Base-by-base conservation (phyloP, 148 eudicot species). In the Nyssa sinensis region DNA sequence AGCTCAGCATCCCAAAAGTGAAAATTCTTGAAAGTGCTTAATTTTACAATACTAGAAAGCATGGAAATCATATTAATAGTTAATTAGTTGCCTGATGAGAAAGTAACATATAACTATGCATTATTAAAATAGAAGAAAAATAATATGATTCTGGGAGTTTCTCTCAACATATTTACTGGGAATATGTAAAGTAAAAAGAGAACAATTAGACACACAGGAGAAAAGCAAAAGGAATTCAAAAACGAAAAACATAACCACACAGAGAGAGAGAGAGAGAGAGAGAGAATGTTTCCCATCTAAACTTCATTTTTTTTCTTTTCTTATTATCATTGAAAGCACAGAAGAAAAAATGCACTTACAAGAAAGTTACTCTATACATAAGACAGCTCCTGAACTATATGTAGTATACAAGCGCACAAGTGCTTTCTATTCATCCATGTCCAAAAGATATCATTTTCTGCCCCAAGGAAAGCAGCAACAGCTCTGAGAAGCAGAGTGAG, bases 391-490 rank as follows among this genome's bases (percentile, higher is more conserved):
- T 28, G 17, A 71, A 35, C 51, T 30, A 51, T 39, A 47, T 62
- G 41, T 39, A 8, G 34, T 72, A 62, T 62, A 30, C 33, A 53
- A 27, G 64, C 32, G 16, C 12, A n/a, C 23, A 28, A 7, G 35
- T 23, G 58, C 55, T 30, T 69, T 39, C 51, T 17, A 21, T 27
- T 44, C 39, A 28, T 4, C 10, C 0, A 32, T 34, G 37, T 32
- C 11, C 66, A 27, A 33, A 28, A 32, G 67, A 30, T 77, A 66
- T 89, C 81, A 81, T 72, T 84, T 85, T 76, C 82, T 64, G 58
- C 82, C 76, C 93, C 93, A 89, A 60, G 90, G 84, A 63, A 87
- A 81, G 77, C 93, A 89, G 66, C 83, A 41, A 66, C 90, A 85
- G 59, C 87, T 73, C 90, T 87, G 87, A 21, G 8, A 29, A 3